phyloP scores from a whole-genome alignment of 2,329 filamentous ascomycete genomes.

The Colletotrichum lini region DNA sequence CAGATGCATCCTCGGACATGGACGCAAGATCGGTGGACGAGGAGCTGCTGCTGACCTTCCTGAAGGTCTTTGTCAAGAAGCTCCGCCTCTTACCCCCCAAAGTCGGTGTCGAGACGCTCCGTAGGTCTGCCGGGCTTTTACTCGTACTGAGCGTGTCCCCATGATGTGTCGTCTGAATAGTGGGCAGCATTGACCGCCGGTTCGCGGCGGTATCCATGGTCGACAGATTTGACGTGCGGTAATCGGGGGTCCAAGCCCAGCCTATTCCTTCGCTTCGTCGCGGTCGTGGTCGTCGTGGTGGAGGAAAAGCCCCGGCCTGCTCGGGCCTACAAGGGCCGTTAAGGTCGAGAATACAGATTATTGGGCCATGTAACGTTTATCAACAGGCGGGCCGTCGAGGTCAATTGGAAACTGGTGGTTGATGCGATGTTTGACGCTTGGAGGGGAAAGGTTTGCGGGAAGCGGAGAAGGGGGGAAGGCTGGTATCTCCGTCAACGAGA shows the following conservation, averaged over 20 bases:
- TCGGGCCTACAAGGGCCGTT: slow-evolving; percentile 36
- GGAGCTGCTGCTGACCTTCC: slow-evolving; percentile 42
- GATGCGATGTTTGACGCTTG: slow-evolving; percentile 6
- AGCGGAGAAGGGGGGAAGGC: background rate
- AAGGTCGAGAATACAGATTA: slow-evolving; percentile 40
- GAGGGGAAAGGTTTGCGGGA: background rate
- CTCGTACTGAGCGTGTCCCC: slow-evolving; percentile 20
- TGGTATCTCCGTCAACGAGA: slow-evolving; percentile 35
- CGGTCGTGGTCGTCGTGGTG: slow-evolving; percentile 22
- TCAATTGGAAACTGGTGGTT: slow-evolving; percentile 15
- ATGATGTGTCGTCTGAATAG: slow-evolving; percentile 41
- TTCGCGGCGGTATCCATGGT: slow-evolving; percentile 39
- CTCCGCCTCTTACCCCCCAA: slow-evolving; percentile 38
- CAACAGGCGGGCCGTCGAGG: slow-evolving; percentile 20
- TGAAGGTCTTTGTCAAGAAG: slow-evolving; percentile 43
- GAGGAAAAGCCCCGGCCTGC: slow-evolving; percentile 29
- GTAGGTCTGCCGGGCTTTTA: slow-evolving; percentile 30
- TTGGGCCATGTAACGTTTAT: slow-evolving; percentile 40
- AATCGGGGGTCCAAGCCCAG: slow-evolving; percentile 28
- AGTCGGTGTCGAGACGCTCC: slow-evolving; percentile 33
- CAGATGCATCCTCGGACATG: slow-evolving; percentile 25
- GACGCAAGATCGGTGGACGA: slow-evolving; percentile 39
- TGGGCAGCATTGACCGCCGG: slow-evolving; percentile 39
- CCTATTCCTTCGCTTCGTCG: slow-evolving; percentile 6
- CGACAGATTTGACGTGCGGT: slow-evolving; percentile 29